Evolutionary conservation across 1,139 yeast species (phyloP), one percentile per base, ranked within the genome.

Genomic region (Pichia sp.): DNA sequence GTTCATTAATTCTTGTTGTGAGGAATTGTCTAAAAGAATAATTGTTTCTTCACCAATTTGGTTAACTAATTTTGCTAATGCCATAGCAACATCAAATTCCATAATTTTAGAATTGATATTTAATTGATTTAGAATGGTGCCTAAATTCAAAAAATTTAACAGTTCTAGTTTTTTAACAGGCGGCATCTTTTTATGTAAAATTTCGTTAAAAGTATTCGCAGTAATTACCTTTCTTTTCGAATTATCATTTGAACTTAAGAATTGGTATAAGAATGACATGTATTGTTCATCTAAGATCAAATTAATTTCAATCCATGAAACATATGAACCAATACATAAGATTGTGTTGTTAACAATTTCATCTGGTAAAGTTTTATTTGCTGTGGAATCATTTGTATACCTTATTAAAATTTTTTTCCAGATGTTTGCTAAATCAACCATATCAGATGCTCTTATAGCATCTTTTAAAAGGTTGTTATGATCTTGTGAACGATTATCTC

Each of bases 291-390:
- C 78, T 27, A 89, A 76, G 46, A 93, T 80, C 48, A 91, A 67
- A 24, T 80, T 70, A 48, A 91, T 85, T 56, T 93, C 98, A 63
- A 91, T 87, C 99, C 99, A 93, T 24, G 89, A 81, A 23, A 88
- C 85, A 71, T 85, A 93, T 19, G 79, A 78, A 7, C 96, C 97
- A 42, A 91, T 75, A 43, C 80, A 79, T 41, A 70, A 69, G 43
- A 87, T 69, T n/a, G 80, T 67, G 44, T 74, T 72, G 46, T 74
- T 76, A 43, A 81, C 59, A 35, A 82, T 74, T 18, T 74, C 83
- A 31, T 58, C 59, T 9, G 70, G 47, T 33, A 68, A 47, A 5
- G 50, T 50, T 23, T 48, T 50, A 27, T 50, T 49, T 19, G 50
- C 38, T 4, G 39, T 41, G 5, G 45, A 34, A 19, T 52, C 44